Conservation (phyloP, 176 grass and related monocot species). For the Eragrostis curvula region DNA sequence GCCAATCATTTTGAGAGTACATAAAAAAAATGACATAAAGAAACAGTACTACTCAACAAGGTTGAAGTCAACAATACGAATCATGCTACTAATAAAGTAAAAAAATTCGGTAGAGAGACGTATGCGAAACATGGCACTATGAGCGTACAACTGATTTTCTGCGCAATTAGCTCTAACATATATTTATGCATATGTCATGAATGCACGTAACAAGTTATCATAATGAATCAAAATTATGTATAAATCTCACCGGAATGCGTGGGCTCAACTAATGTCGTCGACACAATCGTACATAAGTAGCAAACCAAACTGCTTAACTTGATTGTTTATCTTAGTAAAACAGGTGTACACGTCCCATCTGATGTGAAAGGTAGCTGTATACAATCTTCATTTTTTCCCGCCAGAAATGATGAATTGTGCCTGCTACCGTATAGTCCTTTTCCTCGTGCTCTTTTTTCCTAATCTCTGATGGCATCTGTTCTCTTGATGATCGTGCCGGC, state of each 20-base stretch:
- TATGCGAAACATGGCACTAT: neutral
- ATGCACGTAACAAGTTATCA: neutral
- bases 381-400: neutral
- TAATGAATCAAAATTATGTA: neutral
- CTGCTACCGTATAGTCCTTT: too few relatives aligned
- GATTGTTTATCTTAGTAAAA: neutral
- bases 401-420: neutral
- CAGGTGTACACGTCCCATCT: neutral
- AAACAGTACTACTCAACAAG: neutral
- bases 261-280: neutral
- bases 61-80: neutral
- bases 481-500: too few relatives aligned
- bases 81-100: neutral
- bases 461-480: too few relatives aligned
- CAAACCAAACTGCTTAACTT: neutral
- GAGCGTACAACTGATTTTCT: neutral
- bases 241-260: neutral
- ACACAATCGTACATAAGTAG: neutral
- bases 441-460: too few relatives aligned
- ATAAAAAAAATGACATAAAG: neutral
- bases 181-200: neutral
- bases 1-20: neutral
- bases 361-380: neutral
- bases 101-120: neutral
- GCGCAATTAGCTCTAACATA: neutral